Percentiles rank a stretch among this genome's conserved stretches.
Evolutionary conservation across 2,329 filamentous ascomycete genomes (phyloP).

Genomic region (Aspergillus chevalieri): DNA sequence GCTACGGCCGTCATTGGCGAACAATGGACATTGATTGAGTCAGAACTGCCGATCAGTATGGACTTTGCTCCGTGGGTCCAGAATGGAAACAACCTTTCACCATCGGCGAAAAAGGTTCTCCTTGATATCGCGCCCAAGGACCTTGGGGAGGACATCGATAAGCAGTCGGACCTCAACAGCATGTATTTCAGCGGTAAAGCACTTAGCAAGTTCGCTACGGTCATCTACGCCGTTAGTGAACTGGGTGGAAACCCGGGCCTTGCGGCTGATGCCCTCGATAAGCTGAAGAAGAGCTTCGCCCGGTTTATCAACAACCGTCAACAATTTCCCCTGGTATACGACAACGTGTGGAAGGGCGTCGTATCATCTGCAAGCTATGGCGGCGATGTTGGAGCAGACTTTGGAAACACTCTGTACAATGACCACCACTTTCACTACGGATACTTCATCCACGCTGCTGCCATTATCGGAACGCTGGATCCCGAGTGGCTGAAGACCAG

Average conservation of each 20-base stretch:
- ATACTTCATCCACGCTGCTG: slow-evolving; percentile 83
- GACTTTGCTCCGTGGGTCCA: slow-evolving; percentile 74
- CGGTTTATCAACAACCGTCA: slow-evolving; percentile 64
- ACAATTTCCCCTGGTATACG: slow-evolving; percentile 53
- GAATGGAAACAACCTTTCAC: slow-evolving; percentile 34
- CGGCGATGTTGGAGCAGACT: slow-evolving; percentile 66
- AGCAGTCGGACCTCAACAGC: slow-evolving; percentile 68
- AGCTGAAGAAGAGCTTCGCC: slow-evolving; percentile 61
- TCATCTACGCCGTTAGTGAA: slow-evolving; percentile 61
- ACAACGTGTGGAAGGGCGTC: slow-evolving; percentile 66
- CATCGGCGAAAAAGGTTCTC: slow-evolving; percentile 55
- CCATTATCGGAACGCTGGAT: slow-evolving; percentile 75
- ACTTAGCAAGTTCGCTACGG: slow-evolving; percentile 67
- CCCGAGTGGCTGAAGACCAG: slow-evolving; percentile 67
- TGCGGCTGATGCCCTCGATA: slow-evolving; percentile 52
- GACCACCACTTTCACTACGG: slow-evolving; percentile 63
- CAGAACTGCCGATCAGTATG: slow-evolving; percentile 65
- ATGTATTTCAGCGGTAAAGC: slow-evolving; percentile 93
- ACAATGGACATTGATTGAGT: slow-evolving; percentile 72
- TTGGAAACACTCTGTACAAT: slow-evolving; percentile 77
- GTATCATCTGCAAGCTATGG: slow-evolving; percentile 69
- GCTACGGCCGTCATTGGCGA: slow-evolving; percentile 67
- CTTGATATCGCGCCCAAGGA: slow-evolving; percentile 62
- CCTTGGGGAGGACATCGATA: slow-evolving; percentile 66
- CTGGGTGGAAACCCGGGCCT: slow-evolving; percentile 55